phyloP scores from a whole-genome alignment of 2,329 filamentous ascomycete species.

The Corniculantispora saksenae region DNA sequence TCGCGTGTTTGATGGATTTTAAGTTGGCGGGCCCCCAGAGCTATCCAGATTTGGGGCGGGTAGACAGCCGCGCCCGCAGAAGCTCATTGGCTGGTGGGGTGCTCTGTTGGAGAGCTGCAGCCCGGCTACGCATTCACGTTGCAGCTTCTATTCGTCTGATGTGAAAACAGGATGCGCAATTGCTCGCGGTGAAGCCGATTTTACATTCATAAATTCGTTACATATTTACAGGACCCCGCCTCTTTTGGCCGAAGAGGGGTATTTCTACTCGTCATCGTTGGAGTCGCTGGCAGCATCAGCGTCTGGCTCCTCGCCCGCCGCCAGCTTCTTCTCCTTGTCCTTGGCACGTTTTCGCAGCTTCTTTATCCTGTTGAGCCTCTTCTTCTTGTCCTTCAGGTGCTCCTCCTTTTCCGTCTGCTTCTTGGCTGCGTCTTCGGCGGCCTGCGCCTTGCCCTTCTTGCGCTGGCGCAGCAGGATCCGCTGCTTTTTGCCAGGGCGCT shows the following conservation, averaged over 20 bases:
- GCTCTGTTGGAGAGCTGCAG: neutral
- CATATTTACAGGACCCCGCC: neutral
- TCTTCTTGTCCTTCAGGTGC: constrained; percentile 59
- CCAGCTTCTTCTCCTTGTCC: constrained; percentile 61
- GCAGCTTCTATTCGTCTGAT: neutral
- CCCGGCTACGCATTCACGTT: neutral
- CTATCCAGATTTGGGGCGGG: constrained; percentile 12
- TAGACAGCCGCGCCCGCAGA: neutral
- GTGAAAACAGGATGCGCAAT: neutral
- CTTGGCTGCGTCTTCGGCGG: constrained; percentile 40
- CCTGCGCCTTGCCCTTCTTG: constrained; percentile 44
- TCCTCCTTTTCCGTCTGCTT: constrained; percentile 53
- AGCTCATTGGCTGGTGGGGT: constrained; percentile 19
- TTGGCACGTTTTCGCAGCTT: constrained; percentile 49
- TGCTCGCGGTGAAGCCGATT: neutral
- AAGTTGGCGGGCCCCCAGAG: constrained; percentile 1
- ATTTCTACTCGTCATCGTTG: constrained; percentile 24
- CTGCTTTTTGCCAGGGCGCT: constrained; percentile 59
- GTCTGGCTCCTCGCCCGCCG: constrained; percentile 18
- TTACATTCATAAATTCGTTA: neutral
- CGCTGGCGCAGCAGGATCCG: constrained; percentile 53
- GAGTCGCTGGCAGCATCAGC: constrained; percentile 25
- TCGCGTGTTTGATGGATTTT: constrained; percentile 16
- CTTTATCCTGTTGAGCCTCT: constrained; percentile 49
- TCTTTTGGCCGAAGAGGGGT: neutral